A percentile compares a stretch with the other conserved stretches of the same genome.
Evolutionary conservation across 1,284 basidiomycete species (phyloP).

Genomic region (Tetrapyrgos nigripes): DNA sequence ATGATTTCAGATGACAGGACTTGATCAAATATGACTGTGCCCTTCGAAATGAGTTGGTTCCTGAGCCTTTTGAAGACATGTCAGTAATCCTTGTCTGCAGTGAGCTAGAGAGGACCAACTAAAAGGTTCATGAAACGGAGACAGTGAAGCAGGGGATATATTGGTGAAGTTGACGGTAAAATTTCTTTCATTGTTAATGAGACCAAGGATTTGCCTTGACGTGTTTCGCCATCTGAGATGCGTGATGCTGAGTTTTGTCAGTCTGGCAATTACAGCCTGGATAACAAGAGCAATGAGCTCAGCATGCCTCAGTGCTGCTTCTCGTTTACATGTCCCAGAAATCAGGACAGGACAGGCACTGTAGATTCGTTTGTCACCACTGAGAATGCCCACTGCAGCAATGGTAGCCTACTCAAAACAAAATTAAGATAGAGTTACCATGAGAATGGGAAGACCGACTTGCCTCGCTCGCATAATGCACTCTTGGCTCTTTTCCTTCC

Average conservation of each 20-base stretch:
- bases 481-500: constrained; percentile 3
- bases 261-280: too few relatives aligned
- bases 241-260: background rate
- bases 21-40: background rate
- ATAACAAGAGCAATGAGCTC: background rate
- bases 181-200: background rate
- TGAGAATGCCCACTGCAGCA: too few relatives aligned
- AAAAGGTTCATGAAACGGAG: constrained; percentile 15
- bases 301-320: background rate
- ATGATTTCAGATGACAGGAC: background rate
- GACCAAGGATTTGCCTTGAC: background rate
- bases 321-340: constrained; percentile 2
- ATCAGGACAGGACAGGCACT: constrained; percentile 1
- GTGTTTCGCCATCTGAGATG: constrained; percentile 4
- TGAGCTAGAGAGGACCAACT: constrained; percentile 8
- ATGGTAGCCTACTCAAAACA: background rate
- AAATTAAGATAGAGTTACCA: background rate
- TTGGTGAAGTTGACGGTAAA: background rate
- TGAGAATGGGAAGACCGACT: constrained; percentile 9
- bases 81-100: constrained; percentile 12
- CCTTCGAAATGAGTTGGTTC: constrained; percentile 11
- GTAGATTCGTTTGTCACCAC: background rate
- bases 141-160: constrained; percentile 5
- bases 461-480: constrained; percentile 37
- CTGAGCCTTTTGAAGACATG: constrained; percentile 11